A percentile compares a stretch with the other conserved stretches of the same genome.
Conservation (phyloP, 768 basidiomycete species). For the Agrocybe pediades region DNA sequence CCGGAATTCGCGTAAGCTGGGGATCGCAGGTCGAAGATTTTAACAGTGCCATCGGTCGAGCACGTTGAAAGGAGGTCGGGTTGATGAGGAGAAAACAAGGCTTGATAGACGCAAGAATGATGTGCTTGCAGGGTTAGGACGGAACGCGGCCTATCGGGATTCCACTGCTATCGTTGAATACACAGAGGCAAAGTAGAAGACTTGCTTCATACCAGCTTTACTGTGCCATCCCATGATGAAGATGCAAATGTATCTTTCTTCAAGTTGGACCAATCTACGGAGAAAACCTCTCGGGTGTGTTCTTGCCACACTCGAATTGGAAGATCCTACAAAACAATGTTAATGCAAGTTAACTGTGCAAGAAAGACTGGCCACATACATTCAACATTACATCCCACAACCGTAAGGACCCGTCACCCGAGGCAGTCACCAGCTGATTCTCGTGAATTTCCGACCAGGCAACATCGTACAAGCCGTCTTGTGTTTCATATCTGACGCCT, state of each 20-base stretch:
- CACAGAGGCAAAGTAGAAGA: constrained; percentile 2
- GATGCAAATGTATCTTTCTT: constrained; percentile 87
- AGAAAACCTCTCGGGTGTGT: constrained; percentile 90
- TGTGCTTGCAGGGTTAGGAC: constrained; percentile 84
- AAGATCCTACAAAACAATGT: constrained; percentile 57
- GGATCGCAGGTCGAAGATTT: constrained; percentile 66
- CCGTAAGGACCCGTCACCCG: constrained; percentile 90
- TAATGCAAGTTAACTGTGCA: constrained; percentile 52
- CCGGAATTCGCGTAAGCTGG: constrained; percentile 59
- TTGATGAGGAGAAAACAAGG: constrained; percentile 90
- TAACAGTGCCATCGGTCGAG: constrained; percentile 39
- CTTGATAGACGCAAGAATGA: constrained; percentile 83
- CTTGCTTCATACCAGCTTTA: constrained; percentile 72
- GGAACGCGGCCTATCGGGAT: constrained; percentile 78
- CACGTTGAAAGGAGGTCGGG: constrained; percentile 78
- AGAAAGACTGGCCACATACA: constrained; percentile 79
- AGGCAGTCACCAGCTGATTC: constrained; percentile 87
- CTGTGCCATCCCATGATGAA: constrained; percentile 88
- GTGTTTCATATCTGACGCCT: constrained; percentile 33
- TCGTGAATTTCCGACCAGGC: constrained; percentile 97
- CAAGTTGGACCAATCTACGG: constrained; percentile 94
- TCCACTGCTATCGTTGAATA: constrained; percentile 62
- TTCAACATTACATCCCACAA: constrained; percentile 90
- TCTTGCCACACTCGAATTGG: constrained; percentile 95
- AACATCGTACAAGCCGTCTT: constrained; percentile 39